A percentile compares a stretch with the other conserved stretches of the same genome.
Conservation (phyloP, 176 grass and related monocot species). For the Triticum urartu region DNA sequence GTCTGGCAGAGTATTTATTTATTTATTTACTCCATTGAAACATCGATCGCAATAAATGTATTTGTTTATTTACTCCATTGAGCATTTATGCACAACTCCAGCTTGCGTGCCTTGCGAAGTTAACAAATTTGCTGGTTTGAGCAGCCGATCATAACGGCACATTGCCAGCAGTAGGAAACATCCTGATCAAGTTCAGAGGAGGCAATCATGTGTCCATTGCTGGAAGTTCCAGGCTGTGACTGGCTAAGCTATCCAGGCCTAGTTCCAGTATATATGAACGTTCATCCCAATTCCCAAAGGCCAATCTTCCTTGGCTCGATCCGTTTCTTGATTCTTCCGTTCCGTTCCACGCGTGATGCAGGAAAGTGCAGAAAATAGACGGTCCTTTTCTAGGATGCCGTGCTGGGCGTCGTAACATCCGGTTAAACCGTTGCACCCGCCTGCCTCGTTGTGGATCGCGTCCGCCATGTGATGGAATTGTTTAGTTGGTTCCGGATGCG, state of each 20-base stretch:
- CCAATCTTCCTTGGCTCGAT: not conserved
- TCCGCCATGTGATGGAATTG: not conserved
- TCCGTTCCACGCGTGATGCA: not conserved
- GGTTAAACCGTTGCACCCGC: not conserved
- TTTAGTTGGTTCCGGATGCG: constrained; percentile 8
- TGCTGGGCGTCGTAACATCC: not conserved
- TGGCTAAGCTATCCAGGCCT: not conserved
- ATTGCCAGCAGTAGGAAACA: not conserved
- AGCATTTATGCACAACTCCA: not conserved
- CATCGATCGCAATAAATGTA: not conserved
- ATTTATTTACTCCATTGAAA: not conserved
- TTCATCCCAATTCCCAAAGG: not conserved
- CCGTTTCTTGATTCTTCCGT: not conserved
- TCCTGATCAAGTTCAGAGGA: not conserved
- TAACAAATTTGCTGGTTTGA: not conserved
- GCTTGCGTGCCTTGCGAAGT: constrained; percentile 1
- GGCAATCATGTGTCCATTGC: not conserved
- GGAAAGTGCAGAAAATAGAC: not conserved
- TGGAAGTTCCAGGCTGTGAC: not conserved
- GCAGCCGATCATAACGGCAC: not conserved
- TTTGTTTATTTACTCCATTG: too few species aligned
- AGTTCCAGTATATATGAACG: not conserved
- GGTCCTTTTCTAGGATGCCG: not conserved
- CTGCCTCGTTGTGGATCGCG: not conserved
- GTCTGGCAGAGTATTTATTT: not conserved